Evolutionary conservation across 2,329 filamentous ascomycete species (phyloP), one percentile per base, ranked within the genome.

Genomic region (Colletotrichum incanum): DNA sequence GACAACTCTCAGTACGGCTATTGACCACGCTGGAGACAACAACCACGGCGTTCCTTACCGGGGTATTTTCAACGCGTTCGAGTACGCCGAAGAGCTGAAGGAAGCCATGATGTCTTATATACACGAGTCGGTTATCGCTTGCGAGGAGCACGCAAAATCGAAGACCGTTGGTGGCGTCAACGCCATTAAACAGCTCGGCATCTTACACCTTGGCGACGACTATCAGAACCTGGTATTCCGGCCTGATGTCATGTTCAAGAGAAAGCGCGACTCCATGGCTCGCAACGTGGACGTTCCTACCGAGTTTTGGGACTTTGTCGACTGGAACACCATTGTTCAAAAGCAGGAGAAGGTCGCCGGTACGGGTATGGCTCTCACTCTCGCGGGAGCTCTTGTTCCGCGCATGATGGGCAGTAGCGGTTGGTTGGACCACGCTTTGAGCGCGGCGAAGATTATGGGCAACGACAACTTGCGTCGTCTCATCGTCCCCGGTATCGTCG

Each of bases 311-410:
- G 96, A 99, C 84, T 98, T 99, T 86, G 94, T 99, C 77, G 96
- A 99, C 81, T 87, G 95, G 81, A 88, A 91, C 23, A 93, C 91
- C 14, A 84, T 98, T 7, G 88, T 97, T 85, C 94, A 98, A 78
- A 89, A 92, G 65, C 96, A 98, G 80, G 96, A 99, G 83, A 99
- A 98, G 87, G 88, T 97, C 67, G 95, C 96, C 7, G 94, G 96
- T 49, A 97, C 95, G 3, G 93, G 96, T 74, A 95, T 99, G 93
- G 96, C 96, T 7, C 88, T 99, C 79, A 99, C 96, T 1, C 89
- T 98, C 45, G 93, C 93, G 12, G 95, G 94, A 68, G 94, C 97
- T 2, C 86, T 98, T 5, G 94, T 96, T 68, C 90, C 93, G 60
- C 90, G 94, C 59, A 87, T 96, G 78, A 85, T 99, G 49, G 94